Base-by-base conservation (phyloP, 306 rosid species). In the Cicer pinnatifidum region DNA sequence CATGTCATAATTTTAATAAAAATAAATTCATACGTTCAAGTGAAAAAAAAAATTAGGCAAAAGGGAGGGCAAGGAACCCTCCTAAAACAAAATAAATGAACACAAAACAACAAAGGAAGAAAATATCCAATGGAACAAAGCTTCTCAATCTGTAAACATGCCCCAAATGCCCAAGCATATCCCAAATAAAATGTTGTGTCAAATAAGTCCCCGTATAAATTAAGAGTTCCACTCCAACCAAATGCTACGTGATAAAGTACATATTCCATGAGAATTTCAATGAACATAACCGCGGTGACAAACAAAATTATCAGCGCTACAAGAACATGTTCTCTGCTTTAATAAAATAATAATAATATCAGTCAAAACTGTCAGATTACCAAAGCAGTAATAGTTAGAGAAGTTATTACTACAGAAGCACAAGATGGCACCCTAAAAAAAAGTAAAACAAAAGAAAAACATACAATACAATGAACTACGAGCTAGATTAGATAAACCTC, bases 241-340 rank as follows among this genome's bases (percentile, higher is more conserved):
- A 67, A 48, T 69, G 61, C 59, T 13, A 52, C 39, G 5, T 69
- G 38, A 69, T 51, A 5, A 51, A 69, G 17, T 46, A 50, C 8
- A 15, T 51, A 52, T 19, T 28, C 35, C 35, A 28, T 28, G 35
- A 28, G 5, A 28, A 28, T 28, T 28, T 28, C 35, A 28, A 28
- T 28, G 35, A 28, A 28, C 35, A 28, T 3, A 28, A 28, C 35
- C 5, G 35, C 35, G 0, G 35, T 3, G 35, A 28, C 35, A 28
- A 28, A 28, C 35, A 51, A 51, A n/a, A 6, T 3, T 4, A 12
- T 47, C 53, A 12, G 7, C 53, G 16, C 53, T 47, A 47, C 53
- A 47, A 6, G 17, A 47, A 47, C n/a, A 12, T 47, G 53, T 3
- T 4, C 9, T 15, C 17, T 50, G 6, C 4, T 28, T 28, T 4